Conservation (phyloP, 2,329 filamentous ascomycete species). For the Cladosporium sp. region DNA sequence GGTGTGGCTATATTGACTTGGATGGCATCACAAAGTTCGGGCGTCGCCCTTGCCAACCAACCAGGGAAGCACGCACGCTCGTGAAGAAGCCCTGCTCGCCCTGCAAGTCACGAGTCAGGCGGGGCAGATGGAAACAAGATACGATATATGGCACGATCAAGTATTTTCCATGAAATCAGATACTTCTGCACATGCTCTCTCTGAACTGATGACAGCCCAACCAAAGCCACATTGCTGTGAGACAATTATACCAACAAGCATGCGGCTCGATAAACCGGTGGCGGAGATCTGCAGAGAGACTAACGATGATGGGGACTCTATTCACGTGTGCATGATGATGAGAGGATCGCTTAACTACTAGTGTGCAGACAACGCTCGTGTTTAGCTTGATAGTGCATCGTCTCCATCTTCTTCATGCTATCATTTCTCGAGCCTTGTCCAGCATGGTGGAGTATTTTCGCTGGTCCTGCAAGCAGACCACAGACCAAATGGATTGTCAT, state of each 20-base stretch:
- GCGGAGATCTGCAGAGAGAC: neutral
- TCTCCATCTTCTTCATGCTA: neutral
- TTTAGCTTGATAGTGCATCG: neutral
- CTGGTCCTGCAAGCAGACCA: neutral
- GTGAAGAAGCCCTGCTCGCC: neutral
- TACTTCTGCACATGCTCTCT: neutral
- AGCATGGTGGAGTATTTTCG: neutral
- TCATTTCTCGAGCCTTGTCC: neutral
- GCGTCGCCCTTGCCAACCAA: conserved; percentile 2
- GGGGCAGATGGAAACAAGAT: neutral
- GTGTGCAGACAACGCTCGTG: neutral
- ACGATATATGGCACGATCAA: neutral
- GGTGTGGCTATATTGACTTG: neutral
- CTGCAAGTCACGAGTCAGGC: neutral
- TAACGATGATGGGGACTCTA: neutral
- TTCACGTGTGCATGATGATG: neutral
- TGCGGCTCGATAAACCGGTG: neutral
- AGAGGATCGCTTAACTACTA: neutral
- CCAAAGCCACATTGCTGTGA: neutral
- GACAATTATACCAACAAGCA: neutral
- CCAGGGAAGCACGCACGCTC: neutral
- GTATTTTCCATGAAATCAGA: neutral
- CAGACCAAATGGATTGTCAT: neutral
- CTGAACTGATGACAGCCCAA: neutral
- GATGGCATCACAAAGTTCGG: conserved; percentile 9